Evolutionary conservation across 176 grass and related monocot species (phyloP).

Genomic region (Bromus sterilis): DNA sequence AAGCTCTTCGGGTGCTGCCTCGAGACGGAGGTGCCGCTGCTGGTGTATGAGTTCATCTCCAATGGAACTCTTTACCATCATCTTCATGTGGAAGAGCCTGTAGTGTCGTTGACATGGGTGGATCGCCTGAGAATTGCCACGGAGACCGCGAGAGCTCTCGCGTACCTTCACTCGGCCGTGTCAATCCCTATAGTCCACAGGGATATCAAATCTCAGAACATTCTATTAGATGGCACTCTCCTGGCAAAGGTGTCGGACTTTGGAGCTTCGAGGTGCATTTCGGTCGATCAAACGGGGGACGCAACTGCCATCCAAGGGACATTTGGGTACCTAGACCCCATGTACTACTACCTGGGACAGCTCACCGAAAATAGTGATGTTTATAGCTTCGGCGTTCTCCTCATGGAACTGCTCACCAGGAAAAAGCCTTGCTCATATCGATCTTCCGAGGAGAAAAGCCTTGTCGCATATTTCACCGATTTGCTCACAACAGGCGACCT

Average conservation of each 20-base stretch:
- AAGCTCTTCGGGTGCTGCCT: constrained; percentile 56
- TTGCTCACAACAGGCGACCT: not conserved
- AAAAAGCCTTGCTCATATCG: constrained; percentile 21
- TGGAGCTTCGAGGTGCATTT: constrained; percentile 55
- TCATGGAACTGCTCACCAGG: constrained; percentile 46
- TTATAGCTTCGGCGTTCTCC: constrained; percentile 44
- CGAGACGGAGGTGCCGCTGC: constrained; percentile 44
- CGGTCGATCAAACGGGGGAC: constrained; percentile 27
- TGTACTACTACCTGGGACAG: constrained; percentile 37
- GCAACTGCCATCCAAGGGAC: constrained; percentile 50
- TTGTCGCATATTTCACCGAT: not conserved
- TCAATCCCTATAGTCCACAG: constrained; percentile 3
- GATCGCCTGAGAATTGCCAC: not conserved
- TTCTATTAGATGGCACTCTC: constrained; percentile 1
- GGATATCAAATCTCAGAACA: constrained; percentile 29
- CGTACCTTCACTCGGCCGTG: not conserved
- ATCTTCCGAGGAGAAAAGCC: not conserved
- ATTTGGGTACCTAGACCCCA: constrained; percentile 44
- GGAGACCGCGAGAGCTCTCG: not conserved
- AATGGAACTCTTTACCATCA: constrained; percentile 46
- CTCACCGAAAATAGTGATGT: constrained; percentile 47
- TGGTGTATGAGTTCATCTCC: constrained; percentile 52
- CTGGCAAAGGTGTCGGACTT: constrained; percentile 45
- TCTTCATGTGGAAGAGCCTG: constrained; percentile 5
- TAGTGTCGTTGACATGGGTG: constrained; percentile 7